phyloP scores from a whole-genome alignment of 306 rosid species.

The Trichosanthes truncata region DNA sequence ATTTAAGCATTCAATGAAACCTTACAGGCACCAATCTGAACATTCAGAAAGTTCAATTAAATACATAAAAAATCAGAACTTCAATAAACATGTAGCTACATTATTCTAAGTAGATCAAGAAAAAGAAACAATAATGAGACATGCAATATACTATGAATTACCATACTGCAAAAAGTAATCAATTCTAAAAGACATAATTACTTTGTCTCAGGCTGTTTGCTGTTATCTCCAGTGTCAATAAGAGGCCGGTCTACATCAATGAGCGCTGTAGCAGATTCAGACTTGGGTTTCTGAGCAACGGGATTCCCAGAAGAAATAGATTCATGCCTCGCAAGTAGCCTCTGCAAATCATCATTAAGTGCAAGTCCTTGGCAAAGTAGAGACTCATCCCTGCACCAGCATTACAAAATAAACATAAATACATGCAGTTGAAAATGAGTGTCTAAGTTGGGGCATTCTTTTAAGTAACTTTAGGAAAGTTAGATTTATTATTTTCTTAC shows the following conservation, averaged over 20 bases:
- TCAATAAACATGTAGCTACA: background rate
- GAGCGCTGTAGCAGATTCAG: slow-evolving; percentile 38
- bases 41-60: background rate
- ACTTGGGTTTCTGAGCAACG: slow-evolving; percentile 39
- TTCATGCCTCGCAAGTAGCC: slow-evolving; percentile 83
- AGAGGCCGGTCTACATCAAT: slow-evolving; percentile 59
- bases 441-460: too few relatives aligned
- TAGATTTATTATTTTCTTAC: too few relatives aligned
- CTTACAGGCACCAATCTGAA: background rate
- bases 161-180: background rate
- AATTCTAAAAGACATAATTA: slow-evolving; percentile 18
- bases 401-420: background rate
- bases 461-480: too few relatives aligned
- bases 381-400: slow-evolving; percentile 68
- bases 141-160: background rate
- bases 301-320: slow-evolving; percentile 70
- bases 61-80: background rate
- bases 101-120: background rate
- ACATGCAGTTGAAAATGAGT: too few relatives aligned
- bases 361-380: slow-evolving; percentile 88
- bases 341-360: slow-evolving; percentile 92
- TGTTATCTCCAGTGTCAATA: slow-evolving; percentile 65
- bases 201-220: slow-evolving; percentile 48
- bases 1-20: background rate
- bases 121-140: background rate